phyloP scores from a whole-genome alignment of 2,329 filamentous ascomycete genomes.

The Exophiala oligosperma region DNA sequence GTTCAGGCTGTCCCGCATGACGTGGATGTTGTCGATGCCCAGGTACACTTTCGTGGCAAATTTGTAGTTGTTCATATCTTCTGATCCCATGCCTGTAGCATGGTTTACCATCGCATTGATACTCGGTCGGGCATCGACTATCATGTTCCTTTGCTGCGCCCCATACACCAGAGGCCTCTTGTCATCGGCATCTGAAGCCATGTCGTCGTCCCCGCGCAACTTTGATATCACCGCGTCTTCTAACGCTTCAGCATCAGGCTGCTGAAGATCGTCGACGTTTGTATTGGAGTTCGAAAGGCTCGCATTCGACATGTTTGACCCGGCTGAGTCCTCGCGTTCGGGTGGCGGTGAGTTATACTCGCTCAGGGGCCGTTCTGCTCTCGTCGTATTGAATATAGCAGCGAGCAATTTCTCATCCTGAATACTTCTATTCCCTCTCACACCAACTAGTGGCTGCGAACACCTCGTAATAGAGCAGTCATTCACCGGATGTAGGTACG shows the following conservation, averaged over 20 bases:
- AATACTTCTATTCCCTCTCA: constrained; percentile 84
- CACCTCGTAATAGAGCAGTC: constrained; percentile 96
- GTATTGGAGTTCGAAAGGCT: constrained; percentile 40
- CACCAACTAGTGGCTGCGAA: constrained; percentile 85
- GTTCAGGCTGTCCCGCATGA: constrained; percentile 89
- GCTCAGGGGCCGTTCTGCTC: constrained; percentile 45
- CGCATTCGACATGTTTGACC: constrained; percentile 49
- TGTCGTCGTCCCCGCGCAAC: constrained; percentile 58
- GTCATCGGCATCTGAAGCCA: constrained; percentile 30
- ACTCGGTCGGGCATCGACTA: constrained; percentile 91
- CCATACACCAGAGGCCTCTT: constrained; percentile 74
- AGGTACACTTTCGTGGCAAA: constrained; percentile 89
- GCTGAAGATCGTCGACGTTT: constrained; percentile 45
- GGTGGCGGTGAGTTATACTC: constrained; percentile 39
- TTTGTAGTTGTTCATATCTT: constrained; percentile 97
- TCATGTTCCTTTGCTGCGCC: constrained; percentile 88
- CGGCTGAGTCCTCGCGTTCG: constrained; percentile 43
- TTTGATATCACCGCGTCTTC: constrained; percentile 67
- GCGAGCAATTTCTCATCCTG: constrained; percentile 94
- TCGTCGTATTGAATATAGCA: constrained; percentile 81
- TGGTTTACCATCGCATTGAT: constrained; percentile 96
- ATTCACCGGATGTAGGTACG: constrained; percentile 94
- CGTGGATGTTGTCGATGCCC: constrained; percentile 97
- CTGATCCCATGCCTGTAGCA: constrained; percentile 86
- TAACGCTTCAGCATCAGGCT: constrained; percentile 62